Evolutionary conservation across 192 early-diverging fungal genomes (phyloP).

Genomic region (Obelidium mucronatum): DNA sequence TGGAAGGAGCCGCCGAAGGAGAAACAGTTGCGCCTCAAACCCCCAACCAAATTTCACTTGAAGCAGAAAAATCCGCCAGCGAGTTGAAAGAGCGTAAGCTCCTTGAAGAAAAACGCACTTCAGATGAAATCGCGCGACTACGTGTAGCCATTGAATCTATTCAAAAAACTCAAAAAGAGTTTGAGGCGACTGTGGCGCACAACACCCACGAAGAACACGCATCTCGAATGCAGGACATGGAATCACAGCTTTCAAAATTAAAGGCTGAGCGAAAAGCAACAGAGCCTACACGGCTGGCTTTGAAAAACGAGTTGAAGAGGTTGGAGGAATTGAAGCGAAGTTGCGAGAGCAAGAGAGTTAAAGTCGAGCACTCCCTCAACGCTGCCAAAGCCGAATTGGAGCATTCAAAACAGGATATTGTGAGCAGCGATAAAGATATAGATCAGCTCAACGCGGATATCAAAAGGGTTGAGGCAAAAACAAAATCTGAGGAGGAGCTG

Average conservation of each 20-base stretch:
- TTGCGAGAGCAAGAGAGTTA: conserved; percentile 13
- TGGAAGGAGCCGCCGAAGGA: background rate
- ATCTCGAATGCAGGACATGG: conserved; percentile 1
- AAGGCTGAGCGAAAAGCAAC: conserved; percentile 24
- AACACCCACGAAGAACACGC: conserved; percentile 16
- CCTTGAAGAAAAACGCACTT: background rate
- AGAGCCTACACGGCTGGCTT: conserved; percentile 1
- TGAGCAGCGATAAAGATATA: conserved; percentile 12
- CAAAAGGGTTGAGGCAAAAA: background rate
- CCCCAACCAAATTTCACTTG: background rate
- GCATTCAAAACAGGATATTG: conserved; percentile 8
- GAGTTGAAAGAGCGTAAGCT: background rate
- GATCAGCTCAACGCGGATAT: conserved; percentile 18
- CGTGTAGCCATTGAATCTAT: background rate
- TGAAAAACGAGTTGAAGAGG: conserved; percentile 26
- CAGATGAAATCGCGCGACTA: conserved; percentile 1
- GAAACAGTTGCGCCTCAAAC: background rate
- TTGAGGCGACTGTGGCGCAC: conserved; percentile 25
- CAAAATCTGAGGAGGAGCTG: conserved; percentile 26
- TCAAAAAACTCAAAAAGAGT: background rate
- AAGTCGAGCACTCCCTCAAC: conserved; percentile 10
- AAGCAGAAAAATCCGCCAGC: background rate
- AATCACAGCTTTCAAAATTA: background rate
- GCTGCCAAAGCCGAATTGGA: conserved; percentile 26
- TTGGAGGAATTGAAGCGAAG: conserved; percentile 22